Base-by-base conservation (phyloP, 768 basidiomycete genomes). In the Plicaturopsis crispa region DNA sequence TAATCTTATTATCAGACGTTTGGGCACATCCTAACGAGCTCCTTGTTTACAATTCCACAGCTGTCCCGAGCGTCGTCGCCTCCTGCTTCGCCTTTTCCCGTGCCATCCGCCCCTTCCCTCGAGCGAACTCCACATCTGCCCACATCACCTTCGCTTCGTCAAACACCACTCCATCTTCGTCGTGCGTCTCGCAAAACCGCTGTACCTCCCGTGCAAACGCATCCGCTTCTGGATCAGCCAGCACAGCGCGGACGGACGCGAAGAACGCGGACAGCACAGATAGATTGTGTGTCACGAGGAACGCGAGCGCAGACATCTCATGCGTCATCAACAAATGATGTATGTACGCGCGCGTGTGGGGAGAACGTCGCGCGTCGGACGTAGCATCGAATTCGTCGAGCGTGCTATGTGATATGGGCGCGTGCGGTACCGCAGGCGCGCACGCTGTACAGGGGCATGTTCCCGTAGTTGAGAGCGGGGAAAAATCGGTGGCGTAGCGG, bases 321-420 rank as follows among this genome's bases (percentile, higher is more conserved):
- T 92, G 90, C 5, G 89, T 89, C 36, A 83, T 80, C 24, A 91
- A 62, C 11, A 93, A 73, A 48, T 93, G 89, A 52, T 93, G 87
- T 21, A 89, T 36, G 47, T 92, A 93, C 2, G 84, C 82, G 11
- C 71, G 67, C 4, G 67, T 44, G 45, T 61, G 63, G 66, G 57
- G 1, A 62, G 60, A 18, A 51, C 53, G 35, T 57, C 54, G 11
- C 39, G 17, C 6, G 33, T 43, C 38, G 7, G 19, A 36, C 3
- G 31, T 10, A 31, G 2, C n/a, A 1, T 21, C 14, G n/a, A 48
- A 38, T 18, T 40, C 33, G 39, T 77, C 77, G 18, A 65, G 39
- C 14, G 41, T 35, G 42, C 74, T 73, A 43, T 81, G 75, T n/a
- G 55, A 56, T 33, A 72, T 60, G 6, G 46, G 57, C 7, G 44